Evolutionary conservation across 495 filamentous ascomycete species (phyloP).

Genomic region (Aspergillus biplanus): DNA sequence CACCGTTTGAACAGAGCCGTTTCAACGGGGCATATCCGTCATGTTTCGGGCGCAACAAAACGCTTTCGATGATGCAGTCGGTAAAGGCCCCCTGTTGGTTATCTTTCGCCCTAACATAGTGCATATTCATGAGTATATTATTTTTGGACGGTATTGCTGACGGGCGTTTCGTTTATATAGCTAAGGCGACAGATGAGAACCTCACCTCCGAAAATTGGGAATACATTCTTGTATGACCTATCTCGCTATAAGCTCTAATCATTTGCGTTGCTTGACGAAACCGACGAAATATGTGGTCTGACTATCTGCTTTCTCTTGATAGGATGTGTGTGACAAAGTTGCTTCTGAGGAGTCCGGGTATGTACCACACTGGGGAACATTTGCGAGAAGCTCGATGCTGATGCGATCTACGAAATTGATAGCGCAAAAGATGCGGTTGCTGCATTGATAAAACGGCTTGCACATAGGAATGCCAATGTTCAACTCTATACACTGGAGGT

Average conservation of each 20-base stretch:
- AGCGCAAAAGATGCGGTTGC: conserved; percentile 91
- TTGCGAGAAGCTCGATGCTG: conserved; percentile 21
- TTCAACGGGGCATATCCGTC: conserved; percentile 17
- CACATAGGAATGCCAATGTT: conserved; percentile 98
- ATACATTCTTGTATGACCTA: conserved; percentile 73
- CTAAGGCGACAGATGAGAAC: conserved; percentile 98
- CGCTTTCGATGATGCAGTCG: conserved; percentile 79
- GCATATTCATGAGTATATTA: background rate
- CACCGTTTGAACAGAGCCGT: background rate
- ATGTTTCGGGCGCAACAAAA: conserved; percentile 86
- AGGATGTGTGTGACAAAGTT: conserved; percentile 97
- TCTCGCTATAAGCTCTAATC: background rate
- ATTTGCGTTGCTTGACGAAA: too few relatives aligned
- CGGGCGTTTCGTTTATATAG: conserved; percentile 47
- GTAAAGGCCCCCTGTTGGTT: conserved; percentile 49
- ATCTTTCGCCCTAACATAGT: background rate
- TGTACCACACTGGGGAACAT: conserved; percentile 19
- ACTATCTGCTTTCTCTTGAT: conserved; percentile 19
- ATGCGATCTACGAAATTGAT: conserved; percentile 9
- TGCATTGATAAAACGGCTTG: conserved; percentile 92
- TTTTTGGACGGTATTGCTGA: conserved; percentile 27
- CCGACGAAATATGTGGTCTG: conserved; percentile 13
- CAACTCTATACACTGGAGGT: conserved; percentile 98
- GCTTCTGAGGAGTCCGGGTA: conserved; percentile 65
- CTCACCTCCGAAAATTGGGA: conserved; percentile 98